Evolutionary conservation across 805 yeast species (phyloP).

Genomic region (Myxozyma kluyveri): DNA sequence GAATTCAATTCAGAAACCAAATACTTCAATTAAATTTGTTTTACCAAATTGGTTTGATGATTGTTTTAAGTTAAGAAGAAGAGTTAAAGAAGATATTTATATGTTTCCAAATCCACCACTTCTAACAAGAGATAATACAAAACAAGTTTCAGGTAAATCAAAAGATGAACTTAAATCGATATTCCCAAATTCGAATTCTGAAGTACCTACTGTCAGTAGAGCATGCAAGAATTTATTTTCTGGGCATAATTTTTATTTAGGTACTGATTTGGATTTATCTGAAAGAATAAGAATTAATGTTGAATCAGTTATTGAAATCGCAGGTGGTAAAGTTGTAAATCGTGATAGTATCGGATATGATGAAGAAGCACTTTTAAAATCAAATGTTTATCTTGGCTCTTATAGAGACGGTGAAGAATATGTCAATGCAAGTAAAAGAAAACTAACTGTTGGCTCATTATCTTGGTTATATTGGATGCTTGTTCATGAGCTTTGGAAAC

Average conservation of each 20-base stretch:
- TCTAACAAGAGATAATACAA: conserved; percentile 18
- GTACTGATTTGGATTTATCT: conserved; percentile 42
- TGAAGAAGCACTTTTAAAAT: conserved; percentile 33
- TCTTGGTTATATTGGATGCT: conserved; percentile 75
- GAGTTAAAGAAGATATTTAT: conserved; percentile 55
- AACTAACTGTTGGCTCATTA: conserved; percentile 58
- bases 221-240: conserved; percentile 3
- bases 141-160: not conserved
- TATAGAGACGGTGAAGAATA: conserved; percentile 60
- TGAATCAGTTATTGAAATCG: conserved; percentile 50
- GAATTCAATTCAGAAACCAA: not conserved
- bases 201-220: conserved; percentile 10
- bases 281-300: conserved; percentile 56
- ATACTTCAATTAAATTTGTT: conserved; percentile 47
- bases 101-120: conserved; percentile 43
- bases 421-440: conserved; percentile 43
- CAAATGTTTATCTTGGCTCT: conserved; percentile 59
- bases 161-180: too few species aligned
- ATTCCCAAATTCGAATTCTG: too few species aligned
- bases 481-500: conserved; percentile 51
- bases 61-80: conserved; percentile 54
- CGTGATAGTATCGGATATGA: conserved; percentile 61
- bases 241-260: conserved; percentile 3
- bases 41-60: conserved; percentile 67
- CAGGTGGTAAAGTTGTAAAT: conserved; percentile 44